Base-by-base conservation (phyloP, 2,329 filamentous ascomycete species). In the Eutypa lata region DNA sequence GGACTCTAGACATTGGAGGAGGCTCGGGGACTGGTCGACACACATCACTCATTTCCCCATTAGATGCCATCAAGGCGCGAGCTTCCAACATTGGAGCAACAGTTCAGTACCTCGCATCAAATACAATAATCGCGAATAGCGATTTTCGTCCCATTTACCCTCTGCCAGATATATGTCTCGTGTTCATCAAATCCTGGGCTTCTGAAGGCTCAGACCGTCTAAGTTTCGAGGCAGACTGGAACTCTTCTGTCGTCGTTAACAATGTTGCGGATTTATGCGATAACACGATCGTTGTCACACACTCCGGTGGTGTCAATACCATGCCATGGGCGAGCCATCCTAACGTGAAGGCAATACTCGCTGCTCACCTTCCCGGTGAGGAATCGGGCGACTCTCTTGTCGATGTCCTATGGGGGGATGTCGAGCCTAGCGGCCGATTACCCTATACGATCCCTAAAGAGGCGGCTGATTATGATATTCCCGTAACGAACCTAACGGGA, bases 301-400 rank as follows among this genome's bases (percentile, higher is more conserved):
- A 88, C 62, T 75, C 82, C 1, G 81, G 87, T 16, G 85, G 85
- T 1, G 72, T 81, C 40, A 65, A 79, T 0, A 69, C 81, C 63
- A 76, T 83, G 55, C 72, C 80, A 0, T 86, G 77, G 68, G 77
- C 79, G 40, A 69, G 80, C 26, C 38, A 43, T 21, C 38, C 38
- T 6, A 43, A 86, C 61, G 75, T 86, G 31, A 83, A 79, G 3
- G 84, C 82, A 14, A 78, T 87, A 43, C 63, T 87, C 7, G 83
- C 76, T 56, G 82, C 81, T 10, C 79, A 81, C 62, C 71, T 85
- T 24, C 81, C 83, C 0, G 84, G 84, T 6, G 77, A 88, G 61
- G 79, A 87, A 57, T 79, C 76, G 14, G 84, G 84, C 2, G 81
- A 84, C 54, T 73, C 81, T 1, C 76, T 87, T 24, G 78, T 78